A percentile compares a stretch with the other conserved stretches of the same genome.
Evolutionary conservation across 2,329 filamentous ascomycete species (phyloP).

Genomic region (Keithomyces neogunnii): DNA sequence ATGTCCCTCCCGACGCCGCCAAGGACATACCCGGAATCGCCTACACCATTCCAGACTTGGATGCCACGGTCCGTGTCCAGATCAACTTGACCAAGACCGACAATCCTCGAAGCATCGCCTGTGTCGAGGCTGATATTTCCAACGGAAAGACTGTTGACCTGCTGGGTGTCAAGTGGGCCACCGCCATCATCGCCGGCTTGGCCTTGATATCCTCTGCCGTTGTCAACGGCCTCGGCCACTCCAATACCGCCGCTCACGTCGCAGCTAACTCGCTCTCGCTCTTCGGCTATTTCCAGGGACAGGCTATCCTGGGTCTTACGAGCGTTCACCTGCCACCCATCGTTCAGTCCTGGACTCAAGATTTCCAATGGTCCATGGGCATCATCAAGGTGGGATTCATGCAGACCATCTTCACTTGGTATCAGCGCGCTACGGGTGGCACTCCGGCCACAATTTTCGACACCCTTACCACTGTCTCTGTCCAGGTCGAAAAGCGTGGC

Average conservation of each 20-base stretch:
- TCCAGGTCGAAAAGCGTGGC: slow-evolving; percentile 67
- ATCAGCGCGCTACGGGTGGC: slow-evolving; percentile 86
- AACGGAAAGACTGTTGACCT: slow-evolving; percentile 92
- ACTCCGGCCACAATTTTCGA: slow-evolving; percentile 72
- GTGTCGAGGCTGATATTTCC: slow-evolving; percentile 78
- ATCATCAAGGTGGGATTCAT: slow-evolving; percentile 84
- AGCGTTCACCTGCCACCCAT: slow-evolving; percentile 77
- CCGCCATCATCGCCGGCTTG: slow-evolving; percentile 78
- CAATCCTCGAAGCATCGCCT: slow-evolving; percentile 57
- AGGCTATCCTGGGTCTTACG: slow-evolving; percentile 83
- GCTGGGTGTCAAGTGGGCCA: slow-evolving; percentile 79
- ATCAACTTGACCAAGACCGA: slow-evolving; percentile 62
- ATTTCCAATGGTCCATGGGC: slow-evolving; percentile 98
- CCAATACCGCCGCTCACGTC: slow-evolving; percentile 89
- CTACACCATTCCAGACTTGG: slow-evolving; percentile 83
- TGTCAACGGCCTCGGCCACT: slow-evolving; percentile 82
- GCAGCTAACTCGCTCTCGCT: slow-evolving; percentile 91
- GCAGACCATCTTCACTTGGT: slow-evolving; percentile 88
- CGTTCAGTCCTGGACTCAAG: slow-evolving; percentile 88
- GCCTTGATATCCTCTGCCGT: slow-evolving; percentile 79
- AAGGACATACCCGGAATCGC: slow-evolving; percentile 70
- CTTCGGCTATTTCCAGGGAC: slow-evolving; percentile 89
- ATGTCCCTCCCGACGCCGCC: slow-evolving; percentile 48
- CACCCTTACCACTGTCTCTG: slow-evolving; percentile 63
- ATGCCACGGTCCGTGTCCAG: slow-evolving; percentile 73